Percentiles rank a stretch among this genome's conserved stretches.
phyloP scores from a whole-genome alignment of 2,329 filamentous ascomycete genomes.

The Neopestalotiopsis rosae region DNA sequence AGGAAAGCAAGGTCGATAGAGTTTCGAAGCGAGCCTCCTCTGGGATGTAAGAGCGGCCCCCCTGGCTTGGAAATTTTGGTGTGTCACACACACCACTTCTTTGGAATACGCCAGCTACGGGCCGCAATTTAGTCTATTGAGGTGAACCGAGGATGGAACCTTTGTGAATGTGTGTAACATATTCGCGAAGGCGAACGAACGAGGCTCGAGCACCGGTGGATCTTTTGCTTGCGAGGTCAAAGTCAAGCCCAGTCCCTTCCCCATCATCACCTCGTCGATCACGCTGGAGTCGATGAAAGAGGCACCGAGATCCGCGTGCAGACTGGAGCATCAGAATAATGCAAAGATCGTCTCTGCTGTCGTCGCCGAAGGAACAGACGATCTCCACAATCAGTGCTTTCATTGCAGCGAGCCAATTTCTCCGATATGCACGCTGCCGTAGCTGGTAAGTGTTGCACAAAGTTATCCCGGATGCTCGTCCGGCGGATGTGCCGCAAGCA shows the following conservation, averaged over 20 bases:
- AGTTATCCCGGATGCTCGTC: not conserved
- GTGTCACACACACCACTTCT: not conserved
- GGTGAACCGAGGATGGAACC: not conserved
- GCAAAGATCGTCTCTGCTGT: not conserved
- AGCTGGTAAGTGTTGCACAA: not conserved
- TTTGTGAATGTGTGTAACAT: not conserved
- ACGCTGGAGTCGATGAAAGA: no score
- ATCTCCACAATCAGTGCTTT: constrained; percentile 1
- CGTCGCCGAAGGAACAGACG: not conserved
- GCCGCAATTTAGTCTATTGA: not conserved
- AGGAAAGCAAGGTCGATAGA: not conserved
- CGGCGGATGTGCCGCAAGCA: not conserved
- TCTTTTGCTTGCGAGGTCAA: no score
- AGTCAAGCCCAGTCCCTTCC: no score
- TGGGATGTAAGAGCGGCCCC: not conserved
- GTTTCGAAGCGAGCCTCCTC: not conserved
- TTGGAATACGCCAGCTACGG: not conserved
- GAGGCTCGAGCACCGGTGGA: not conserved
- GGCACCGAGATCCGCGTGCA: no score
- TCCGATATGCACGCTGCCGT: constrained; percentile 1
- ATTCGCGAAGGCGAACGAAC: not conserved
- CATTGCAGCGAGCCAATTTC: constrained; percentile 1
- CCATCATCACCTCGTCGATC: no score
- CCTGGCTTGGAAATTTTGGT: not conserved
- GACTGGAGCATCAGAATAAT: not conserved